Base-by-base conservation (phyloP, 2,329 filamentous ascomycete species). In the Ophiostoma perfectum region DNA sequence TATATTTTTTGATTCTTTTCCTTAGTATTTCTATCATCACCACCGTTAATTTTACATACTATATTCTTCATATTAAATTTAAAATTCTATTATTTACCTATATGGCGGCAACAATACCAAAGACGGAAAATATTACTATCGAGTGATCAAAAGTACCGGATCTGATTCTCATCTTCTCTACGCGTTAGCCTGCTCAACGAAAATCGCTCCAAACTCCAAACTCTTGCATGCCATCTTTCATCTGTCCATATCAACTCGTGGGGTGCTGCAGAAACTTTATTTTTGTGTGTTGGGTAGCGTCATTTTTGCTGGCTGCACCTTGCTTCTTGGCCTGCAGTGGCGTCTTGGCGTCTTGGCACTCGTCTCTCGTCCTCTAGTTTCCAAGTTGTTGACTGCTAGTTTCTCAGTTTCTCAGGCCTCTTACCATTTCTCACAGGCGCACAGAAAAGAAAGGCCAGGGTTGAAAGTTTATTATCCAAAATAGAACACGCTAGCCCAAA, bases 391-490 rank as follows among this genome's bases (percentile, higher is more conserved):
- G 47, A 27, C 49, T 55, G 18, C 14, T 27, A 27, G 27, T 27
- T 27, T 27, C 27, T 27, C 27, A 27, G 27, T 27, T 27, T 27
- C 27, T 27, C 27, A 27, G 27, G 27, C 27, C 27, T 27, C 27
- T 27, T 27, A 27, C 27, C 27, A 27, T 27, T 27, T 27, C 27
- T 27, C 27, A 27, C 27, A 27, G 27, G 27, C 27, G 27, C 27
- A 27, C 27, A 27, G 27, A 27, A 27, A 27, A 27, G 27, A 27
- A 27, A 27, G 27, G 27, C 27, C 27, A 27, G 27, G 27, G 27
- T 27, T 27, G 27, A 72, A 72, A 72, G 70, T 65, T 72, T 72
- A 72, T 70, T 67, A 67, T 70, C 65, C 8, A 69, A 71, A 72
- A 72, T 72, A 72, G 72, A 70, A 67, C 47, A 49, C 9, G 38